These are phyloP conservation scores for Dendrocalamus sinicus DNA, from an alignment of 176 grass and related monocot species.

Conservation along the genomic window DNA sequence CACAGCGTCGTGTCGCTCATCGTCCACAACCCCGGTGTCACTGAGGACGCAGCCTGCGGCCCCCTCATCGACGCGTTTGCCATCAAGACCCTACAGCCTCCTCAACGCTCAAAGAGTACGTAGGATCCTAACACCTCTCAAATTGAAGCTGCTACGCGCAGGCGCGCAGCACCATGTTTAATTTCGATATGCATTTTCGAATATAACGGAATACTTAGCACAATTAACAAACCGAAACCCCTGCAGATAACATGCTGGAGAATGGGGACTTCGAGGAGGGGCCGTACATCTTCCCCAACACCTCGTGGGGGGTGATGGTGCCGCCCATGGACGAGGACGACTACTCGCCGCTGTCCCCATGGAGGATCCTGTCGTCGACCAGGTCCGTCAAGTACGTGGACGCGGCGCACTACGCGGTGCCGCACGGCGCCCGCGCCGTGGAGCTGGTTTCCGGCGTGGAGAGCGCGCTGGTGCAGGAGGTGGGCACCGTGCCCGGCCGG, in stretches of 20 bases:
- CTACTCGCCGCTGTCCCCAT: constrained; percentile 59
- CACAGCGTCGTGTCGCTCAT: constrained; percentile 25
- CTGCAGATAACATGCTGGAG: constrained; percentile 53
- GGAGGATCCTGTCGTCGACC: constrained; percentile 55
- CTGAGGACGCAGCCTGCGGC: constrained; percentile 59
- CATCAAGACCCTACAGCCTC: constrained; percentile 41
- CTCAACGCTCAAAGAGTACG: constrained; percentile 41
- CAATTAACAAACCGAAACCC: no score
- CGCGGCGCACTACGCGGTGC: constrained; percentile 60
- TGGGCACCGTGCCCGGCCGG: constrained; percentile 45
- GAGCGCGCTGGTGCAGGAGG: constrained; percentile 64
- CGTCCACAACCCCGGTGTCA: constrained; percentile 54
- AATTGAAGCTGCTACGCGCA: no score
- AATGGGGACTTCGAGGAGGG: constrained; percentile 78
- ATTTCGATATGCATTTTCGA: background rate
- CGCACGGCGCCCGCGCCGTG: constrained; percentile 59
- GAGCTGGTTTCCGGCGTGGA: constrained; percentile 64
- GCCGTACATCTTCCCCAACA: constrained; percentile 54
- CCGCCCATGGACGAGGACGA: constrained; percentile 66
- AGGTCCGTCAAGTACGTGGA: constrained; percentile 70
- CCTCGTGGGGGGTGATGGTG: constrained; percentile 59
- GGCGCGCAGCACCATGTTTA: background rate
- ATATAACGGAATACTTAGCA: background rate
- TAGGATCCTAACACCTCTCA: background rate
- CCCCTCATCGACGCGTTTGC: constrained; percentile 55